phyloP scores from a whole-genome alignment of 768 basidiomycete species.

The Xerocomellus chrysenteron region DNA sequence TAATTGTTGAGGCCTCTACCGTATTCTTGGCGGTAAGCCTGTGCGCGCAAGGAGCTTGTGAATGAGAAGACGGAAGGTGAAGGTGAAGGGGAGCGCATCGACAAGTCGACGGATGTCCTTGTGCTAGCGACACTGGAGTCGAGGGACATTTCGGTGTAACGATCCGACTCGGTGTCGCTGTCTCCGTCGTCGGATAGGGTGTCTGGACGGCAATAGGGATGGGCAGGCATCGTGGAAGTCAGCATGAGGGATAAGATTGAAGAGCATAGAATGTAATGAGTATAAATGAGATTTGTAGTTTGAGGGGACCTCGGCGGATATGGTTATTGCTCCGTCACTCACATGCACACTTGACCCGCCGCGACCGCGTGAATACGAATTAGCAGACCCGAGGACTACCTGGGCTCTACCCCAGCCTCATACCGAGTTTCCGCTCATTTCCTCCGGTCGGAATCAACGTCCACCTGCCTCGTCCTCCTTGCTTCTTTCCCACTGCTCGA shows the following conservation, averaged over 20 bases:
- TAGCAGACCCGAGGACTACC: constrained; percentile 25
- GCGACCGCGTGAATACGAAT: constrained; percentile 28
- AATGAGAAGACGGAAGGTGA: constrained; percentile 67
- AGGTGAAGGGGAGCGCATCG: constrained; percentile 66
- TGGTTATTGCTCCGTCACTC: constrained; percentile 31
- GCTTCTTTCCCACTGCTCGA: constrained; percentile 4
- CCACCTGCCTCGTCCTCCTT: background rate
- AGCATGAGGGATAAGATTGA: constrained; percentile 5
- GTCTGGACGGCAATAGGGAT: constrained; percentile 1
- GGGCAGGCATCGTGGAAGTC: constrained; percentile 16
- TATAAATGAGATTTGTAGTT: constrained; percentile 26
- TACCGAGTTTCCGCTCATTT: background rate
- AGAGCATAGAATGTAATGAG: background rate
- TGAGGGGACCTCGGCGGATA: constrained; percentile 33
- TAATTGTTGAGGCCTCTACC: constrained; percentile 74
- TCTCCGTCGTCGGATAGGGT: constrained; percentile 41
- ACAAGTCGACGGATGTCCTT: constrained; percentile 55
- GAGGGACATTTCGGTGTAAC: constrained; percentile 43
- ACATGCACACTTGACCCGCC: constrained; percentile 15
- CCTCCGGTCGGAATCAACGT: background rate
- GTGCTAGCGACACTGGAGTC: constrained; percentile 46
- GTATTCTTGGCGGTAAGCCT: constrained; percentile 62
- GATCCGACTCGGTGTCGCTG: constrained; percentile 45
- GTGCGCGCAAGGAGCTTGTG: constrained; percentile 59
- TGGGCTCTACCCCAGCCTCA: background rate